Base-by-base conservation (phyloP, 1,139 yeast species). In the Lodderomyces parapsilosis region DNA sequence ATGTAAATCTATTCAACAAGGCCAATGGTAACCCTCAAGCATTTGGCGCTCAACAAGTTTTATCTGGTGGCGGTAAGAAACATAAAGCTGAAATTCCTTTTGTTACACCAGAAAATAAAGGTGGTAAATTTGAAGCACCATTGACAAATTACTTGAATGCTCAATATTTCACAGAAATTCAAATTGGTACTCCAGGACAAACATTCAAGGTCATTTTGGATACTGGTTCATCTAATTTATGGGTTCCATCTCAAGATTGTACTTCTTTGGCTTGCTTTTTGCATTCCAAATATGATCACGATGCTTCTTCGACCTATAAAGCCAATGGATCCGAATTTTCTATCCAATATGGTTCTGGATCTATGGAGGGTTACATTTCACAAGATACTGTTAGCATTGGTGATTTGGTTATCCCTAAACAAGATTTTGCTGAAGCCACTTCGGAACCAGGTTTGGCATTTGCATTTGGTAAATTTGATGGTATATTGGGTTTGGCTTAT, bases 391-490 rank as follows among this genome's bases (percentile, higher is more conserved):
- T 93, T 54, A 70, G 78, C 49, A 70, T 93, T 52, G 98, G 97
- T 44, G 96, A 86, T 60, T 79, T 93, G 68, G 70, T 74, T 43
- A 89, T 93, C 59, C 86, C 90, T 51, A 70, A 84, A 52, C 98
- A 91, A 71, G 94, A 85, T 62, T 93, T 93, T 63, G 98, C 96
- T 48, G 99, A 93, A 74, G 93, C 96, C 48, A 93, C 99, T 47
- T 80, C 81, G 53, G 99, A 93, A 72, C 98, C 99, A 30, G 99
- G 99, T 43, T 78, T 93, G 57, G 95, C 98, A 0, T 93, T 93
- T 71, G 98, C 98, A 44, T 93, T 93, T 68, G 99, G 96, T 64
- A 91, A 93, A 65, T 90, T 93, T 62, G 99, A 93, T 64, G 99
- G 99, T 67, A 90, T 93, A 54, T 74, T 93, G 49, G 99, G 99